phyloP scores from a whole-genome alignment of 805 yeast genomes.

The Clavispora fructus region DNA sequence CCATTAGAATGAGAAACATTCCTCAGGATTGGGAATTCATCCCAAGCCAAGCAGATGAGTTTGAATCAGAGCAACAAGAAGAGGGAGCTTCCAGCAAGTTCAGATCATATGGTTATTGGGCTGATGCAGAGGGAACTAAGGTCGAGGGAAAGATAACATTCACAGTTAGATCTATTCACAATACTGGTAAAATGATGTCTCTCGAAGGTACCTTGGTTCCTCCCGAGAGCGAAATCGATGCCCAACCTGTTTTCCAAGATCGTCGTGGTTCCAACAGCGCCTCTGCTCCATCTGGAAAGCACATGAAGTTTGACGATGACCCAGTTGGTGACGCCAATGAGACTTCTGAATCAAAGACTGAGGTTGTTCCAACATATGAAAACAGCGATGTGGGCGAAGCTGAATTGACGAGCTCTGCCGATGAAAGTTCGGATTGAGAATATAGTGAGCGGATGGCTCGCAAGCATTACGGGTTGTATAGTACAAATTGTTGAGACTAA shows the following conservation, averaged over 20 bases:
- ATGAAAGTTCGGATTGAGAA: conserved; percentile 2
- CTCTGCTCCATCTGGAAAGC: conserved; percentile 6
- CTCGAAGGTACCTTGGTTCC: conserved; percentile 79
- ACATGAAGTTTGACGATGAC: conserved; percentile 14
- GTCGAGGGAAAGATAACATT: conserved; percentile 81
- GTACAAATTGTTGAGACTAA: neutral
- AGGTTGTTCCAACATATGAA: conserved; percentile 4
- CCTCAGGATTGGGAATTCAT: conserved; percentile 86
- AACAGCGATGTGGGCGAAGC: conserved; percentile 1
- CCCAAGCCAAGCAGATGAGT: conserved; percentile 69
- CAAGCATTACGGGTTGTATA: neutral
- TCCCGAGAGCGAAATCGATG: conserved; percentile 52
- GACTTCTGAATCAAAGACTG: neutral
- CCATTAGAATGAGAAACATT: conserved; percentile 76
- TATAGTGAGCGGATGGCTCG: neutral
- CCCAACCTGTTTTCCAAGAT: conserved; percentile 48
- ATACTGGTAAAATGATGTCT: conserved; percentile 77
- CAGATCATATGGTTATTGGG: conserved; percentile 82
- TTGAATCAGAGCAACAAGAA: conserved; percentile 17
- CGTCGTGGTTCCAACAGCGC: conserved; percentile 25
- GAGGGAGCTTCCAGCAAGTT: conserved; percentile 21
- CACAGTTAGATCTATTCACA: conserved; percentile 64
- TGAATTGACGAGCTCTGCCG: conserved; percentile 8
- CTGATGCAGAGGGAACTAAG: conserved; percentile 64
- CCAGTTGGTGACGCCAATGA: conserved; percentile 1